phyloP scores from a whole-genome alignment of 2,329 filamentous ascomycete species.

The Cercospora zeina region DNA sequence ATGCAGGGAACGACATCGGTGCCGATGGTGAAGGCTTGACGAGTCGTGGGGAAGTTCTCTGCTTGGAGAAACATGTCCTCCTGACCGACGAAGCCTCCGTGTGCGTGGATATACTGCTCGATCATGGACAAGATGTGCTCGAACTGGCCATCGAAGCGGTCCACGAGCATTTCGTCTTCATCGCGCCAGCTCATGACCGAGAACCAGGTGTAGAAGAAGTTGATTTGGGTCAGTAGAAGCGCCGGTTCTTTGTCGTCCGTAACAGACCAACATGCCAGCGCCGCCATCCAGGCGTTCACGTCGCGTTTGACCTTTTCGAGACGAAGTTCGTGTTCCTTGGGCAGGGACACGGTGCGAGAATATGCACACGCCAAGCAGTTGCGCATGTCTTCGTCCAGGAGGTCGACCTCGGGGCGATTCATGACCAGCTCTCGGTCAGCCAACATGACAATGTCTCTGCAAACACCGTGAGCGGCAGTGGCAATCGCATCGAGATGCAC shows the following conservation, averaged over 20 bases:
- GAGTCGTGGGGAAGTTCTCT: slow-evolving; percentile 4
- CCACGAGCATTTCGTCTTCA: slow-evolving; percentile 20
- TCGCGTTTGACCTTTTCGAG: slow-evolving; percentile 22
- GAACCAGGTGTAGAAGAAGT: slow-evolving; percentile 29
- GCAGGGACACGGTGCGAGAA: slow-evolving; percentile 19
- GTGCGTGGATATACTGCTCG: slow-evolving; percentile 24
- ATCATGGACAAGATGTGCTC: slow-evolving; percentile 20
- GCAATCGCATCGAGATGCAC: slow-evolving; percentile 26
- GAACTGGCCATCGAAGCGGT: slow-evolving; percentile 26
- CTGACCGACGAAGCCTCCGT: background rate
- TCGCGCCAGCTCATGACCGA: slow-evolving; percentile 25
- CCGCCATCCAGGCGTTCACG: slow-evolving; percentile 24
- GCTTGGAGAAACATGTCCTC: slow-evolving; percentile 10
- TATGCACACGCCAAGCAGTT: slow-evolving; percentile 26
- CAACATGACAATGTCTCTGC: slow-evolving; percentile 24
- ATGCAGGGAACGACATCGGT: slow-evolving; percentile 26
- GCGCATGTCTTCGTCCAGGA: slow-evolving; percentile 24
- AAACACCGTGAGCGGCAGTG: slow-evolving; percentile 20
- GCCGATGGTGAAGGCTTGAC: slow-evolving; percentile 25
- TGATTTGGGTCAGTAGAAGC: slow-evolving; percentile 23
- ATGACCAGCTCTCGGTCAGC: slow-evolving; percentile 17
- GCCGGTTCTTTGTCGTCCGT: slow-evolving; percentile 16
- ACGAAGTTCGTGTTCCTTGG: slow-evolving; percentile 6
- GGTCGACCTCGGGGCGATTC: slow-evolving; percentile 16
- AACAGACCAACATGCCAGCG: slow-evolving; percentile 14